phyloP scores from a whole-genome alignment of 495 filamentous ascomycete species.

The Neurospora sp. region DNA sequence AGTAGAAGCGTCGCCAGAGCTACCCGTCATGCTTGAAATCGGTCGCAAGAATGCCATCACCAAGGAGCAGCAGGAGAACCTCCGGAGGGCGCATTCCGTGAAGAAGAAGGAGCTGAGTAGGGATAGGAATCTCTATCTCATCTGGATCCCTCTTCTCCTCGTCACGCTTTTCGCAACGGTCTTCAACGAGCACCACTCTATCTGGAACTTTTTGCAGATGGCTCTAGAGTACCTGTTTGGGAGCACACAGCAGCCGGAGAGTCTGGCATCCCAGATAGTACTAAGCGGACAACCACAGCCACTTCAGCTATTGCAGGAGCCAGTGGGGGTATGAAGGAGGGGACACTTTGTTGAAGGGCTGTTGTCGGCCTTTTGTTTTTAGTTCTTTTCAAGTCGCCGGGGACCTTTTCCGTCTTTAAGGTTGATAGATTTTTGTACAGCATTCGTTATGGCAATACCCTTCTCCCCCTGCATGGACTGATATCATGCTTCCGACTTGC shows the following conservation, averaged over 20 bases:
- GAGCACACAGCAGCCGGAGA: not conserved
- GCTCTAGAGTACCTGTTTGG: not conserved
- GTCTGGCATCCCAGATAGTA: not conserved
- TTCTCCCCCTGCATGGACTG: not conserved
- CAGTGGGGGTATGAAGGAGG: not conserved
- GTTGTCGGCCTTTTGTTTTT: not conserved
- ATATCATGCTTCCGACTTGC: not conserved
- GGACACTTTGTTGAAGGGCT: not conserved
- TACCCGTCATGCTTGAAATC: slow-evolving; percentile 40
- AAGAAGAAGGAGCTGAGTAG: slow-evolving; percentile 65
- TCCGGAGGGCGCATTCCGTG: slow-evolving; percentile 58
- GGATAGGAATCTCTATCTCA: slow-evolving; percentile 72
- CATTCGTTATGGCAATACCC: not conserved
- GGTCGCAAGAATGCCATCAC: slow-evolving; percentile 46
- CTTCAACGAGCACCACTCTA: slow-evolving; percentile 7
- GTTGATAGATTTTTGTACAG: not conserved
- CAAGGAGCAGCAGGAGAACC: slow-evolving; percentile 62
- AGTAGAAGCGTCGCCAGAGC: slow-evolving; percentile 2
- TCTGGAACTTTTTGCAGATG: not conserved
- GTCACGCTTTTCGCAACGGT: slow-evolving; percentile 14
- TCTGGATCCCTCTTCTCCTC: slow-evolving; percentile 45
- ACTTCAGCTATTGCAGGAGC: not conserved
- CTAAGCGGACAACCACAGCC: not conserved
- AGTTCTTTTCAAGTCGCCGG: not conserved
- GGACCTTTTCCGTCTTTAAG: not conserved